Evolutionary conservation across 805 yeast genomes (phyloP).

Genomic region (Metschnikowia arizonensis): DNA sequence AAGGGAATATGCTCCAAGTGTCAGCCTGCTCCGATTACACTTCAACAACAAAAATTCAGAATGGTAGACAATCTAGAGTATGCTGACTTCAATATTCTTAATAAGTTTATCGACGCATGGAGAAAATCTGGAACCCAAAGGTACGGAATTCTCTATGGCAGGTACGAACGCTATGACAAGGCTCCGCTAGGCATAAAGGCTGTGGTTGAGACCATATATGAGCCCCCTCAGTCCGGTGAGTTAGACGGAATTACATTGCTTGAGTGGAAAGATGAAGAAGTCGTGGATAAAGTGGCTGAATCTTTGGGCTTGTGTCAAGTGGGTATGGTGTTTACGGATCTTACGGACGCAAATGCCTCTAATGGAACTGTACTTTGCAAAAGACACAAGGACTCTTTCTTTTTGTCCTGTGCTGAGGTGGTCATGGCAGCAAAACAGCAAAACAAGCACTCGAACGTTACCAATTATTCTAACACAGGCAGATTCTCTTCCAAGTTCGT

Average conservation of each 20-base stretch:
- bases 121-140: constrained; percentile 84
- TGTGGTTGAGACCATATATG: constrained; percentile 88
- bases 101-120: constrained; percentile 88
- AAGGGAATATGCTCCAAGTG: constrained; percentile 92
- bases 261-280: constrained; percentile 50
- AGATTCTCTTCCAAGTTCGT: constrained; percentile 83
- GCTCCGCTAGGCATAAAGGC: constrained; percentile 94
- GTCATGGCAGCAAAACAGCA: constrained; percentile 81
- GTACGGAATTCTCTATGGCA: constrained; percentile 79
- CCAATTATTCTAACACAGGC: constrained; percentile 62
- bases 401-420: constrained; percentile 83
- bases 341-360: constrained; percentile 79
- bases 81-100: constrained; percentile 65
- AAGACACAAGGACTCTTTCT: constrained; percentile 88
- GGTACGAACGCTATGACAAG: constrained; percentile 68
- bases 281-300: constrained; percentile 51
- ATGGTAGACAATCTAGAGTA: constrained; percentile 98
- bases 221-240: constrained; percentile 85
- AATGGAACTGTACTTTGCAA: constrained; percentile 90
- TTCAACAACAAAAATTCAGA: constrained; percentile 84
- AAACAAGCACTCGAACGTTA: constrained; percentile 53
- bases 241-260: constrained; percentile 73
- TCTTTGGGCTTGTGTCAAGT: constrained; percentile 63
- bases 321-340: constrained; percentile 86
- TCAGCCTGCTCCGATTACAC: constrained; percentile 92